phyloP scores from a whole-genome alignment of 768 basidiomycete genomes.

The Naganishia kalamii region DNA sequence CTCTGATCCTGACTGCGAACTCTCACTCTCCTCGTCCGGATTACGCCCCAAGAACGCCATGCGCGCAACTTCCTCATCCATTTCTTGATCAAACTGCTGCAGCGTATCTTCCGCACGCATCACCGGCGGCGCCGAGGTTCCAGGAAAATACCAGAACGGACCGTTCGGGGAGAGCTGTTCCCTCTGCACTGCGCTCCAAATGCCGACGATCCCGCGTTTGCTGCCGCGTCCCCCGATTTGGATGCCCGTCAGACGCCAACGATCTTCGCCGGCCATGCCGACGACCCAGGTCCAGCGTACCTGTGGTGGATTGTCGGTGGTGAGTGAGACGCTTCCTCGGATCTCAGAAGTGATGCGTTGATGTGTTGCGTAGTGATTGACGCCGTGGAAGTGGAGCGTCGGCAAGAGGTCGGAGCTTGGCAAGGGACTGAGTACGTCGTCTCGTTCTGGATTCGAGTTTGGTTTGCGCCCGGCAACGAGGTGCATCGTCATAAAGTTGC shows the following conservation, averaged over 20 bases:
- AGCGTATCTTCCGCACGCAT: constrained; percentile 7
- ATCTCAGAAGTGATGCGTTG: constrained; percentile 27
- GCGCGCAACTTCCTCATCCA: background rate
- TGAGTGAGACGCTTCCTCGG: constrained; percentile 35
- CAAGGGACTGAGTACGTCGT: constrained; percentile 25
- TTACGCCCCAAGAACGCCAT: background rate
- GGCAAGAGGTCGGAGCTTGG: constrained; percentile 33
- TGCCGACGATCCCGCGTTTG: constrained; percentile 35
- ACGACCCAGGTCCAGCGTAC: constrained; percentile 44
- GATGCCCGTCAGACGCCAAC: constrained; percentile 41
- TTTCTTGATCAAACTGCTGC: background rate
- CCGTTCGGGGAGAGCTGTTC: constrained; percentile 6
- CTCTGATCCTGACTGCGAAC: background rate
- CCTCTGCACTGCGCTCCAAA: constrained; percentile 12
- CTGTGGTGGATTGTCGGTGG: constrained; percentile 40
- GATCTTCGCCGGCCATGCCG: constrained; percentile 39
- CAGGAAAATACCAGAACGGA: constrained; percentile 4
- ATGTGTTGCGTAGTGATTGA: constrained; percentile 18
- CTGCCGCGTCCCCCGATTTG: constrained; percentile 41
- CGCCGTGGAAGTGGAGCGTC: constrained; percentile 36
- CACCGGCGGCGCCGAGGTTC: background rate
- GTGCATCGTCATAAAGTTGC: constrained; percentile 34
- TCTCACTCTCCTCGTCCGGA: background rate
- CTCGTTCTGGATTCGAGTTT: background rate
- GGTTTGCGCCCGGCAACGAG: constrained; percentile 4